A percentile compares a stretch with the other conserved stretches of the same genome.
Evolutionary conservation across 2,329 filamentous ascomycete genomes (phyloP).

Genomic region (Microdochium trichocladiopsis): DNA sequence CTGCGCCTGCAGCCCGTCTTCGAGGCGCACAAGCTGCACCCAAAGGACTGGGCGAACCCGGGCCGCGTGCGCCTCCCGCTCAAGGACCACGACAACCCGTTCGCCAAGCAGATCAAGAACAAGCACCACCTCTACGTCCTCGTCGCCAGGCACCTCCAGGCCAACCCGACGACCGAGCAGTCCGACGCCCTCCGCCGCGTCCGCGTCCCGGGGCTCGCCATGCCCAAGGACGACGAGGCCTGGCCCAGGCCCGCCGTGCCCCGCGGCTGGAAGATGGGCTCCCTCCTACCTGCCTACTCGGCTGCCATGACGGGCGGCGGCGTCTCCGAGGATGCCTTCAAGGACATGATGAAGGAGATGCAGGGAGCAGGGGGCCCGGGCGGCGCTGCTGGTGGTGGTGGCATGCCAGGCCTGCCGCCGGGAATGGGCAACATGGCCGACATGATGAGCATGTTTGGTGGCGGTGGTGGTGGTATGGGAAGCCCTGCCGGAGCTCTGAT

Average conservation of each 20-base stretch:
- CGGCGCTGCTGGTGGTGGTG: conserved; percentile 25
- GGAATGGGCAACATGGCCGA: conserved; percentile 8
- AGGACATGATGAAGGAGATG: conserved; percentile 98
- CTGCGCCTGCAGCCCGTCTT: conserved; percentile 70
- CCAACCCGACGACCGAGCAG: conserved; percentile 69
- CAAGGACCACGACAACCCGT: conserved; percentile 28
- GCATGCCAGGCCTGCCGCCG: conserved; percentile 10
- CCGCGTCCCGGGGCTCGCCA: conserved; percentile 63
- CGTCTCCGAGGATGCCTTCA: conserved; percentile 87
- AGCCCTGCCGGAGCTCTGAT: conserved; percentile 8
- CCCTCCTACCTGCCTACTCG: conserved; percentile 78
- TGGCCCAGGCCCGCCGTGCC: conserved; percentile 71
- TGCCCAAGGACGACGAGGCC: conserved; percentile 55
- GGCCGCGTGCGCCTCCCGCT: conserved; percentile 78
- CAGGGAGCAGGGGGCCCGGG: too few species aligned
- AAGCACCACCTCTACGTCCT: conserved; percentile 86
- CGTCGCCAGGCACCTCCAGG: conserved; percentile 67
- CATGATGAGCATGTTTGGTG: conserved; percentile 14
- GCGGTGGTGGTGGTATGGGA: conserved; percentile 18
- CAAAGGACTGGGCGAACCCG: conserved; percentile 96
- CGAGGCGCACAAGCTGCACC: conserved; percentile 87
- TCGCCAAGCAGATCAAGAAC: conserved; percentile 47
- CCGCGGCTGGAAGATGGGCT: conserved; percentile 84
- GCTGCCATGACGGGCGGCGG: conserved; percentile 88
- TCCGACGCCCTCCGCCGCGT: conserved; percentile 60